Percentiles rank a stretch among this genome's conserved stretches.
These are phyloP conservation scores for Backusella australiensis DNA, from an alignment of 192 early-diverging fungal genomes.

Conservation along the genomic window DNA sequence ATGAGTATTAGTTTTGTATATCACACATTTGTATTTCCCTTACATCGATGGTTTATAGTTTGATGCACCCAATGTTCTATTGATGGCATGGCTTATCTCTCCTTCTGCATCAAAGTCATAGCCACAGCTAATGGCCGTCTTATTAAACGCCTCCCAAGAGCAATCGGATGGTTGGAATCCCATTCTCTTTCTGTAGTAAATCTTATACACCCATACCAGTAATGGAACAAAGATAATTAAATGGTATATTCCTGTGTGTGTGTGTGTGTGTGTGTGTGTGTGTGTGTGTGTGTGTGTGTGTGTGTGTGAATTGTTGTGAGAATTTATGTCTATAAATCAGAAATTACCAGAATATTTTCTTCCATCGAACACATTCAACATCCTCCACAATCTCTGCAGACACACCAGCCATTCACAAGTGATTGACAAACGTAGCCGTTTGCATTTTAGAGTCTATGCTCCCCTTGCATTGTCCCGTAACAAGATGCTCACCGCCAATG, in stretches of 20 bases:
- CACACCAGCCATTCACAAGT: slow-evolving; percentile 43
- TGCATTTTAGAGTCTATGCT: slow-evolving; percentile 29
- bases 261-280: not conserved
- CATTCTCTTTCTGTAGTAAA: slow-evolving; percentile 47
- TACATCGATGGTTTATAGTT: slow-evolving; percentile 46
- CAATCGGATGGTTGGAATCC: slow-evolving; percentile 37
- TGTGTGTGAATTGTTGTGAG: not conserved
- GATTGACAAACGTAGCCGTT: slow-evolving; percentile 34
- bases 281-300: slow-evolving; percentile 12
- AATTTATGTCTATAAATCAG: not conserved
- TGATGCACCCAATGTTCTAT: slow-evolving; percentile 28
- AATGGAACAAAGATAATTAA: slow-evolving; percentile 64
- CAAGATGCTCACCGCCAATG: slow-evolving; percentile 37
- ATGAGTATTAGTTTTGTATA: not conserved
- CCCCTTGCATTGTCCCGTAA: slow-evolving; percentile 37
- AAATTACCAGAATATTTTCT: slow-evolving; percentile 63
- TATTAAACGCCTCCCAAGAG: slow-evolving; percentile 58
- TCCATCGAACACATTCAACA: slow-evolving; percentile 62
- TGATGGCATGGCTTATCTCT: slow-evolving; percentile 31
- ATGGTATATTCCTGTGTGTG: slow-evolving; percentile 56
- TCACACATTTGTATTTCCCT: not conserved
- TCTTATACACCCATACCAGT: slow-evolving; percentile 54
- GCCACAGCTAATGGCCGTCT: slow-evolving; percentile 47
- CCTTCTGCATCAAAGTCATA: slow-evolving; percentile 35
- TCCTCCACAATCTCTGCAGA: slow-evolving; percentile 41